Percentiles rank a stretch among this genome's conserved stretches.
These are phyloP conservation scores for Xylaria sp. DNA, from an alignment of 2,329 filamentous ascomycete genomes.

Conservation along the genomic window DNA sequence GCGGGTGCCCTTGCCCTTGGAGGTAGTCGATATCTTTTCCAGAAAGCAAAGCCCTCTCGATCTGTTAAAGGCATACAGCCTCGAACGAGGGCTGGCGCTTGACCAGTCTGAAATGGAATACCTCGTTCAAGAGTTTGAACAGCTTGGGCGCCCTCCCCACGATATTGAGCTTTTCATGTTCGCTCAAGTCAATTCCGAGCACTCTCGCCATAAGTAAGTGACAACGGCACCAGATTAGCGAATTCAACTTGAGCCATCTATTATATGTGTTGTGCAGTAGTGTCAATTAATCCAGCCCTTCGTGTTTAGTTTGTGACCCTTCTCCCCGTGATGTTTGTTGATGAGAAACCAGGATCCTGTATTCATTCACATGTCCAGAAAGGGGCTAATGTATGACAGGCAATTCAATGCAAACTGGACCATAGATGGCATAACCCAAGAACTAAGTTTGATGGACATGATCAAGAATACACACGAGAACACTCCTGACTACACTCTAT, in stretches of 20 bases:
- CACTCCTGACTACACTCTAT: conserved; percentile 81
- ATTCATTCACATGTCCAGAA: conserved; percentile 33
- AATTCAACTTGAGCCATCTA: neutral
- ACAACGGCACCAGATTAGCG: neutral
- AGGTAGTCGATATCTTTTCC: conserved; percentile 74
- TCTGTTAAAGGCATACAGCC: conserved; percentile 81
- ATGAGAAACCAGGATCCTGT: neutral
- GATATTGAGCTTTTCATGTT: conserved; percentile 99
- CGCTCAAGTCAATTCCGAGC: conserved; percentile 97
- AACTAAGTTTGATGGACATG: conserved; percentile 88
- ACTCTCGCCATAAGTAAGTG: conserved; percentile 45
- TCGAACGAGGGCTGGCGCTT: conserved; percentile 79
- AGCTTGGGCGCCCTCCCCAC: conserved; percentile 63
- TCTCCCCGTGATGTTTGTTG: conserved; percentile 64
- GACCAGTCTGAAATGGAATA: conserved; percentile 92
- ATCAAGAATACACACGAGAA: conserved; percentile 92
- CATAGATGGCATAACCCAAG: conserved; percentile 82
- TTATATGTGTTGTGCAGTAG: conserved; percentile 67
- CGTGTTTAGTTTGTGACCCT: conserved; percentile 41
- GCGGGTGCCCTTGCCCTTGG: conserved; percentile 61
- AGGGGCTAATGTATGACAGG: conserved; percentile 47
- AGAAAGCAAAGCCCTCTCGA: conserved; percentile 67
- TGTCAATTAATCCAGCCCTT: conserved; percentile 44
- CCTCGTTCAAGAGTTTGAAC: conserved; percentile 79
- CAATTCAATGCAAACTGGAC: conserved; percentile 94